These are phyloP conservation scores for Metschnikowia arizonensis DNA, from an alignment of 805 yeast species.

Conservation along the genomic window DNA sequence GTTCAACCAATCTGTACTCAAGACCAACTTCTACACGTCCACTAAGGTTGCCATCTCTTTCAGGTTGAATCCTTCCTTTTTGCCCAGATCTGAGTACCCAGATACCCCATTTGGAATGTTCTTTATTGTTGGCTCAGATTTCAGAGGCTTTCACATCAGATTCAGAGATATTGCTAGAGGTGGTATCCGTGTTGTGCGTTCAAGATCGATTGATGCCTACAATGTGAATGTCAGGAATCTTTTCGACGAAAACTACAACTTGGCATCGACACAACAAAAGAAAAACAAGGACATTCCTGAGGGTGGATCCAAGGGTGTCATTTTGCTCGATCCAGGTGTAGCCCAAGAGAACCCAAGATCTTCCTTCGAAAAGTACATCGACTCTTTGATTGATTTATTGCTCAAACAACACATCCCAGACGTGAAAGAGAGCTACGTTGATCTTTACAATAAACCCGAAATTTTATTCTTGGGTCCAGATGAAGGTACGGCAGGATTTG, in stretches of 20 bases:
- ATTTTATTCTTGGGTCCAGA: slow-evolving; percentile 98
- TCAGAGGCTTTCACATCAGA: slow-evolving; percentile 95
- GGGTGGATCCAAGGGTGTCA: slow-evolving; percentile 98
- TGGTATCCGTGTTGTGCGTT: slow-evolving; percentile 92
- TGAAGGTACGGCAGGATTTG: slow-evolving; percentile 94
- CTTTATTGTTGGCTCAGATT: slow-evolving; percentile 92
- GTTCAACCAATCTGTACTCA: slow-evolving; percentile 82
- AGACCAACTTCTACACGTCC: slow-evolving; percentile 90
- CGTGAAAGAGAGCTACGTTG: slow-evolving; percentile 78
- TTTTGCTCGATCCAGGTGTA: slow-evolving; percentile 70
- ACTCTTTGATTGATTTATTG: slow-evolving; percentile 80
- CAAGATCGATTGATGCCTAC: slow-evolving; percentile 81
- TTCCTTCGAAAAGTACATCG: slow-evolving; percentile 90
- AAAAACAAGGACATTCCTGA: slow-evolving; percentile 98
- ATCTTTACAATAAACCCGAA: slow-evolving; percentile 77
- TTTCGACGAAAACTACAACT: slow-evolving; percentile 93
- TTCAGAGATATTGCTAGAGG: slow-evolving; percentile 98
- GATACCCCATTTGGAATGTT: slow-evolving; percentile 93
- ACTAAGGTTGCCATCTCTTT: slow-evolving; percentile 94
- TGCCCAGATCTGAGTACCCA: slow-evolving; percentile 85
- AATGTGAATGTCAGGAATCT: slow-evolving; percentile 78
- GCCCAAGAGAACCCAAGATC: slow-evolving; percentile 77
- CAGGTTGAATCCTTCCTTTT: slow-evolving; percentile 80
- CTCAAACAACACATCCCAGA: slow-evolving; percentile 69
- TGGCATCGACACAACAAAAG: slow-evolving; percentile 93